Evolutionary conservation across 345 rosid genomes (phyloP).

Genomic region (Eutrema japonicum): DNA sequence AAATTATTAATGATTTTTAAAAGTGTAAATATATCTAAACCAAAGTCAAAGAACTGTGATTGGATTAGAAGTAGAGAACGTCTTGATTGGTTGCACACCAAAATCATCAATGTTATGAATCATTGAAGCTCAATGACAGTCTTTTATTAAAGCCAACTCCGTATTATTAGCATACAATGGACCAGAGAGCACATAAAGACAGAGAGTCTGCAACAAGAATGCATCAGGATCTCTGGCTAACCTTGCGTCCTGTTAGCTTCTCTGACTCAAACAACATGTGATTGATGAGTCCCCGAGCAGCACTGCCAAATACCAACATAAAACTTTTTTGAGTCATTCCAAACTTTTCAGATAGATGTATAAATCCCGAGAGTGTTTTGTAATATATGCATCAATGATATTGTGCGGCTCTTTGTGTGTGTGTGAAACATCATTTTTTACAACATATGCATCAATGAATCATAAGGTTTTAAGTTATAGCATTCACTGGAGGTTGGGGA

Average conservation of each 20-base stretch:
- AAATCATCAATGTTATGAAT: conserved; percentile 17
- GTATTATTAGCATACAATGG: conserved; percentile 33
- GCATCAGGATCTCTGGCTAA: conserved; percentile 55
- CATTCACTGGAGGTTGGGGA: conserved; percentile 13
- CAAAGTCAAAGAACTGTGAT: not conserved
- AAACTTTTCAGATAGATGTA: conserved; percentile 18
- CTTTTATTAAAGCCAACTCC: conserved; percentile 12
- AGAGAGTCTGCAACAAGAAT: conserved; percentile 23
- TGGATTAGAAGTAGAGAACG: conserved; percentile 23
- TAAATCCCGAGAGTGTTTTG: not conserved
- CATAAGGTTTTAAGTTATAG: not conserved
- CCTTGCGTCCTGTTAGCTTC: conserved; percentile 76
- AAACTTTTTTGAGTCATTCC: not conserved
- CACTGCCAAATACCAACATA: conserved; percentile 58
- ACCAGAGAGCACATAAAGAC: conserved; percentile 13
- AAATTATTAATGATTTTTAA: not conserved
- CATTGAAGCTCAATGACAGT: conserved; percentile 4
- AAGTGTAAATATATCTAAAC: conserved; percentile 8
- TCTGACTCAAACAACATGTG: conserved; percentile 86
- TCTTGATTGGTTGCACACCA: conserved; percentile 17
- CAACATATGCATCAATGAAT: conserved; percentile 16
- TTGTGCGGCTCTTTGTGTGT: not conserved
- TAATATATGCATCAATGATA: conserved; percentile 12
- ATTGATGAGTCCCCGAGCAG: conserved; percentile 94
- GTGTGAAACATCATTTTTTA: conserved; percentile 8